Evolutionary conservation across 192 early-diverging fungal genomes (phyloP).

Genomic region (Gonapodya prolifera): DNA sequence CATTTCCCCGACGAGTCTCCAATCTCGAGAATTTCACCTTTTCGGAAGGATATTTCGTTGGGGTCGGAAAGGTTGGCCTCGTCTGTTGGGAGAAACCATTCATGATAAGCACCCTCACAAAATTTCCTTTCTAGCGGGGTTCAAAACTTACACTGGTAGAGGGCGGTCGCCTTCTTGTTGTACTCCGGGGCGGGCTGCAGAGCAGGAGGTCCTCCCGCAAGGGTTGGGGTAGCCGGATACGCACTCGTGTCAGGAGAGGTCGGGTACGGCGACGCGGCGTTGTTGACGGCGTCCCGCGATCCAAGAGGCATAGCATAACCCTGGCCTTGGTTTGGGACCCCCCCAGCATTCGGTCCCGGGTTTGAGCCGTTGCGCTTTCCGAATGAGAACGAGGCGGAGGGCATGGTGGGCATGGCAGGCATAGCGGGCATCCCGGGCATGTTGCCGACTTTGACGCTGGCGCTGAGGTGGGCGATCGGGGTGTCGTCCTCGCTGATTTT

Average conservation of each 20-base stretch:
- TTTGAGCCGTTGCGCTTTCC: background rate
- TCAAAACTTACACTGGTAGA: constrained; percentile 2
- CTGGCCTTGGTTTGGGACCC: background rate
- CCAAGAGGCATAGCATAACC: background rate
- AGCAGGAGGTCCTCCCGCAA: background rate
- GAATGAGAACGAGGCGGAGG: background rate
- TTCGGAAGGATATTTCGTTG: constrained; percentile 78
- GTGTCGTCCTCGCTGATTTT: background rate
- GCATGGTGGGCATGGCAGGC: background rate
- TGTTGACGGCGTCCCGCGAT: background rate
- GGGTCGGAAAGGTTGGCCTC: constrained; percentile 81
- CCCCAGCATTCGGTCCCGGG: background rate
- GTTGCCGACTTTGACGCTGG: background rate
- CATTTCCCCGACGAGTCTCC: constrained; percentile 89
- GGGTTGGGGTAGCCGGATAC: background rate
- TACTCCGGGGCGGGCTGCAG: background rate
- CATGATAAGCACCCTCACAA: background rate
- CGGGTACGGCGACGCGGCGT: background rate
- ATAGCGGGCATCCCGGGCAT: too few relatives aligned
- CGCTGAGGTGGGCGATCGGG: background rate
- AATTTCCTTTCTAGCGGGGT: background rate
- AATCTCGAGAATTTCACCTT: constrained; percentile 77
- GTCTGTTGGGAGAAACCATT: constrained; percentile 30
- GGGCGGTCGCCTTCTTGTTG: background rate
- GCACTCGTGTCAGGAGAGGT: background rate